Percentiles rank a stretch among this genome's conserved stretches.
phyloP scores from a whole-genome alignment of 768 basidiomycete genomes.

The Termitomyces eurrhizus region DNA sequence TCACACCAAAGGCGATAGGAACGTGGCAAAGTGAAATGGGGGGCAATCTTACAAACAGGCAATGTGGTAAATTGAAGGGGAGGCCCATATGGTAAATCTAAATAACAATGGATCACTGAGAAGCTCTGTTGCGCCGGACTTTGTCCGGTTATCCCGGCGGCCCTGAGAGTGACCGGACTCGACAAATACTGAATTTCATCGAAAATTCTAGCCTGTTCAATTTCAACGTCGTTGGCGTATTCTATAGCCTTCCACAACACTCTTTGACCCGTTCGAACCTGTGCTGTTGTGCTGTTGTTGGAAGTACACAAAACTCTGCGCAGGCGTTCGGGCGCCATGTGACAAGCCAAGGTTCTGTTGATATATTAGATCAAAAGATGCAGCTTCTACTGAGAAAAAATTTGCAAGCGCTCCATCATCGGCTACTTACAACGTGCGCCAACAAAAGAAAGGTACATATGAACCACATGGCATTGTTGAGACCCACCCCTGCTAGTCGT shows the following conservation, averaged over 20 bases:
- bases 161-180: neutral
- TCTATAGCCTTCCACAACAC: neutral
- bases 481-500: neutral
- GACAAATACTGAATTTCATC: neutral
- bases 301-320: neutral
- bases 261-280: neutral
- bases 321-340: slow-evolving; percentile 2
- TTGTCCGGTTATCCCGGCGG: neutral
- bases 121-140: neutral
- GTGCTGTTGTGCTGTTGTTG: neutral
- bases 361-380: slow-evolving; percentile 8
- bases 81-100: neutral
- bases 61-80: neutral
- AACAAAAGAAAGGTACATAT: neutral
- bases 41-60: neutral
- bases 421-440: slow-evolving; percentile 1
- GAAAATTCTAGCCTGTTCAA: neutral
- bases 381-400: slow-evolving; percentile 2
- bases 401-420: neutral
- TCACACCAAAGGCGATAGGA: neutral
- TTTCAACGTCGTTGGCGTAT: neutral
- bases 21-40: neutral
- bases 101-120: neutral
- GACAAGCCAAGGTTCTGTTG: slow-evolving; percentile 3
- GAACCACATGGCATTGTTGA: slow-evolving; percentile 3